phyloP scores from a whole-genome alignment of 2,329 filamentous ascomycete genomes.

The Aspergillus floridensis region DNA sequence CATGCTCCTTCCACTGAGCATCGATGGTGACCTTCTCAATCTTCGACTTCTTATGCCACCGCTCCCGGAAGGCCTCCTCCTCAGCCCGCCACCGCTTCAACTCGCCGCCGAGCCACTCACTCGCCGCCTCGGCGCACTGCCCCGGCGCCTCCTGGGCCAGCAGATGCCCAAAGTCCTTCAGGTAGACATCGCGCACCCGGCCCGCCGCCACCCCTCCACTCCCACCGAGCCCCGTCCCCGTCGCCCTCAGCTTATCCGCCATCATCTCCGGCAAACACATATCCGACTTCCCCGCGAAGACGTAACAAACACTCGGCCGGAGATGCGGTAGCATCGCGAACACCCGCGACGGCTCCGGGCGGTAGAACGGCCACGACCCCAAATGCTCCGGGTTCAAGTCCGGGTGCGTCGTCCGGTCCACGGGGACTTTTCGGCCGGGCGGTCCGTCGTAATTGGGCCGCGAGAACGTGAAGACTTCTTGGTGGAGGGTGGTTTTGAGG shows the following conservation, averaged over 20 bases:
- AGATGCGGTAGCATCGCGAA: constrained; percentile 43
- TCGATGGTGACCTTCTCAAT: constrained; percentile 57
- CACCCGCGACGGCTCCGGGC: constrained; percentile 39
- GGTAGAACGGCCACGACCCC: constrained; percentile 44
- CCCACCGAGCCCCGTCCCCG: constrained; percentile 41
- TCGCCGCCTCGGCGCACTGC: constrained; percentile 62
- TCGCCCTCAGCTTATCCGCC: constrained; percentile 42
- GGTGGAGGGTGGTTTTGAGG: constrained; percentile 74
- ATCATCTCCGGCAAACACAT: constrained; percentile 40
- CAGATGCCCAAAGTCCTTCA: constrained; percentile 70
- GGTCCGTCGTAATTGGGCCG: constrained; percentile 61
- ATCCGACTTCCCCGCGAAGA: constrained; percentile 45
- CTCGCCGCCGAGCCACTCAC: constrained; percentile 58
- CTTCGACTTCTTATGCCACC: constrained; percentile 53
- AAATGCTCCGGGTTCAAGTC: constrained; percentile 43
- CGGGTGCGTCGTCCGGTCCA: constrained; percentile 44
- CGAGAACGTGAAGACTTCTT: constrained; percentile 65
- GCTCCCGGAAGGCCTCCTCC: constrained; percentile 54
- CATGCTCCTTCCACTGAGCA: constrained; percentile 51
- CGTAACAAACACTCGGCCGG: constrained; percentile 47
- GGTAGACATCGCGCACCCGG: constrained; percentile 62
- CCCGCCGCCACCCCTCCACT: constrained; percentile 61
- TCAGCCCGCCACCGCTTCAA: constrained; percentile 57
- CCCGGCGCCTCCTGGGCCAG: constrained; percentile 77
- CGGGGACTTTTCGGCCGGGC: constrained; percentile 30